Base-by-base conservation (phyloP, 768 basidiomycete species). In the Boletus reticulatus region DNA sequence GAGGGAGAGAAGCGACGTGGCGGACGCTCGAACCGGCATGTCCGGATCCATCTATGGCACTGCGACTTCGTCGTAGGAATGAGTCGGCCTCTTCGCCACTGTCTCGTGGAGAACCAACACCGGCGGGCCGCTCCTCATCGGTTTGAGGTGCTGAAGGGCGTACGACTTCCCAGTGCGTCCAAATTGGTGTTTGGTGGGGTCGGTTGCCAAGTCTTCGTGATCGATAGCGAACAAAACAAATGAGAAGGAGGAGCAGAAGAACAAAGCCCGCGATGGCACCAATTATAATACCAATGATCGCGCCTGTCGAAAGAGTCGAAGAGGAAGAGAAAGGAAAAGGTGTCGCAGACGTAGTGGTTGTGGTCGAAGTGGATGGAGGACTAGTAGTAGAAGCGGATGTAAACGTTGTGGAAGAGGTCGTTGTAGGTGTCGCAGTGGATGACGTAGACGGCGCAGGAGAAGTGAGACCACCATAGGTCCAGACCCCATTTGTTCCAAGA, bases 391-490 rank as follows among this genome's bases (percentile, higher is more conserved):
- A 57, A 56, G 76, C 61, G 62, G 64, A 67, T 46, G 34, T 14
- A 36, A 70, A 46, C 46, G 48, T 67, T 41, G 70, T 50, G 13
- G 45, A 36, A 27, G 22, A 5, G 17, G 42, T 48, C 3, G 67
- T 29, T 22, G 67, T 65, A 19, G 69, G 60, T 53, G 62, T 66
- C 46, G 72, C 53, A 8, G 64, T 58, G 39, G 70, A 56, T 29
- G 68, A 53, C 1, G 67, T 43, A 11, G 75, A 73, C 13, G 80
- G 71, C 9, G 81, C 73, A n/a, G 89, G 88, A 32, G 84, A 73
- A 36, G 87, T 82, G n/a, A 82, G 74, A 36, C 90, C 90, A 60
- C 90, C 91, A 62, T 81, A 93, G 13, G 81, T 83, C 80, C 84
- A 93, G 11, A 82, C 76, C 32, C 76, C 75, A 53, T 77, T 63